A percentile compares a stretch with the other conserved stretches of the same genome.
phyloP scores from a whole-genome alignment of 23 red algal genomes.

The Gracilaria gracilis region DNA sequence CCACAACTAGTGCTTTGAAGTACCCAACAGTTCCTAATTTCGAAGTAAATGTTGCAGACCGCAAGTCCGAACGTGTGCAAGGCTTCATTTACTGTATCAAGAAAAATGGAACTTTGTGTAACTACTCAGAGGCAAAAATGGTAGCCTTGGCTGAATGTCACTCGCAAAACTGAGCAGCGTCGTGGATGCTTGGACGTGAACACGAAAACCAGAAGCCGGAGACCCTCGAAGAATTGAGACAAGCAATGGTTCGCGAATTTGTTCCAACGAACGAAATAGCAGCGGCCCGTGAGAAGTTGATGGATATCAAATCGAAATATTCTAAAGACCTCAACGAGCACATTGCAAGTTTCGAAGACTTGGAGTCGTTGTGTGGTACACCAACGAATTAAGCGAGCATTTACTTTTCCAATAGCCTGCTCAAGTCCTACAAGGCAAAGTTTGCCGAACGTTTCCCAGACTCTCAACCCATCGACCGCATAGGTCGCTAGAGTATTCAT shows the following conservation, averaged over 20 bases:
- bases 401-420: conserved; percentile 11
- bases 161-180: conserved; percentile 1
- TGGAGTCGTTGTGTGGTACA: conserved; percentile 13
- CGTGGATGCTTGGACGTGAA: conserved; percentile 33
- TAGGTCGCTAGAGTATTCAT: not conserved
- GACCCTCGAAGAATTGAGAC: conserved; percentile 1
- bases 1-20: not conserved
- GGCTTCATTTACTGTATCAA: conserved; percentile 6
- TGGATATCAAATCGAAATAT: conserved; percentile 42
- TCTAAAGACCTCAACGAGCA: conserved; percentile 28
- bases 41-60: not conserved
- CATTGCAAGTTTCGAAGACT: not conserved
- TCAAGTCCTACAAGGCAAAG: conserved; percentile 4
- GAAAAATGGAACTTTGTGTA: not conserved
- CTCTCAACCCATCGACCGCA: conserved; percentile 6
- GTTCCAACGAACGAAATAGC: conserved; percentile 38
- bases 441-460: conserved; percentile 25
- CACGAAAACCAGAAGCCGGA: conserved; percentile 5
- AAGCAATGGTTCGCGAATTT: conserved; percentile 30
- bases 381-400: conserved; percentile 10
- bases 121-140: conserved; percentile 26
- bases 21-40: conserved; percentile 25
- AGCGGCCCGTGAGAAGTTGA: conserved; percentile 14
- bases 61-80: conserved; percentile 13
- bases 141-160: conserved; percentile 39